These are phyloP conservation scores for Sclerotinia minor DNA, from an alignment of 2,329 filamentous ascomycete genomes.

Conservation along the genomic window DNA sequence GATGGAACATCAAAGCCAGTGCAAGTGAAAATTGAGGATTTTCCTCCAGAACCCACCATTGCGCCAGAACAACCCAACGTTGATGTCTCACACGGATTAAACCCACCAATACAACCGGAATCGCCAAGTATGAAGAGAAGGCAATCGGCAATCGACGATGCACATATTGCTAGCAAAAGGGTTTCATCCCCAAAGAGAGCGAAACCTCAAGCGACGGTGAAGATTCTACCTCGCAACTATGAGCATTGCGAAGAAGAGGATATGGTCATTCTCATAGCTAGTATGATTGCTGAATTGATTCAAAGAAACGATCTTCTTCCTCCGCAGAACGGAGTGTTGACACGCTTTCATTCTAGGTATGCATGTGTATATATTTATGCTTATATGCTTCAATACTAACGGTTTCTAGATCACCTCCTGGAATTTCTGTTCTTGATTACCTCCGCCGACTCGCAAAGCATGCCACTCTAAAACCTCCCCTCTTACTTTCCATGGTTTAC, in stretches of 20 bases:
- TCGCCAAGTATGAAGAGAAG: conserved; percentile 42
- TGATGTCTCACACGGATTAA: conserved; percentile 30
- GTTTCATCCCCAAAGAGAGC: conserved; percentile 51
- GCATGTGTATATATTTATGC: background rate
- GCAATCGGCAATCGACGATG: conserved; percentile 33
- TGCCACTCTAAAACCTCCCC: conserved; percentile 86
- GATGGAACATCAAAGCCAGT: conserved; percentile 21
- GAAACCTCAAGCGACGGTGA: conserved; percentile 53
- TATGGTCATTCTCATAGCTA: conserved; percentile 84
- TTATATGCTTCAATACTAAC: background rate
- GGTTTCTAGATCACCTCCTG: conserved; percentile 61
- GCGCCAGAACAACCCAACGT: conserved; percentile 10
- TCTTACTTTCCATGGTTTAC: conserved; percentile 98
- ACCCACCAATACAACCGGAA: conserved; percentile 37
- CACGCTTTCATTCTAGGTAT: conserved; percentile 91
- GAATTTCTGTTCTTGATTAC: conserved; percentile 93
- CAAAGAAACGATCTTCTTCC: conserved; percentile 88
- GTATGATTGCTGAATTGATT: conserved; percentile 95
- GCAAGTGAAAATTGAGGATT: conserved; percentile 19
- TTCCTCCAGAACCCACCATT: conserved; percentile 1
- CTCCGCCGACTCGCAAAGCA: conserved; percentile 89
- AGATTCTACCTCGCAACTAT: conserved; percentile 70
- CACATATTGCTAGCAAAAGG: conserved; percentile 20
- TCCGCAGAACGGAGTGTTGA: conserved; percentile 80
- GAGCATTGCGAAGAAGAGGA: conserved; percentile 81